Evolutionary conservation across 2,329 filamentous ascomycete species (phyloP).

Genomic region (Penicillium thymicola): DNA sequence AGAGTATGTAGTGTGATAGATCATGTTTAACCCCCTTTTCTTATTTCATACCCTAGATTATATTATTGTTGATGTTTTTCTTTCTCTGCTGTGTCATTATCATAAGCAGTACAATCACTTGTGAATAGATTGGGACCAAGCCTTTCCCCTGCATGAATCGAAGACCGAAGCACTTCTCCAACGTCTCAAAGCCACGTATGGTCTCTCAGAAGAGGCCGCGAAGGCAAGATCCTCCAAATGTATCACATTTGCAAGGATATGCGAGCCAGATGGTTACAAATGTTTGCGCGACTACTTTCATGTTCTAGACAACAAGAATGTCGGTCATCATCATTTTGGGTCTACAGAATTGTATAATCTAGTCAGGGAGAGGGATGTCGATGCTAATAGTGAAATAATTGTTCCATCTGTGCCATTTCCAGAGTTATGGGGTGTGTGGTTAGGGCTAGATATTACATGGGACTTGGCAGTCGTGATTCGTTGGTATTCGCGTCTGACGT

Average conservation of each 20-base stretch:
- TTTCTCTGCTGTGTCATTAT: neutral
- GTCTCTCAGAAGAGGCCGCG: neutral
- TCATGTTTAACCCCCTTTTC: neutral
- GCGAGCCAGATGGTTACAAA: neutral
- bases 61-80: neutral
- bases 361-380: neutral
- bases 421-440: neutral
- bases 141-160: neutral
- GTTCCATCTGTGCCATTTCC: neutral
- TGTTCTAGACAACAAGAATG: neutral
- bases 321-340: neutral
- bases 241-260: neutral
- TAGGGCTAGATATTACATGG: neutral
- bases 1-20: neutral
- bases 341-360: no score
- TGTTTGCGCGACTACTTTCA: neutral
- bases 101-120: neutral
- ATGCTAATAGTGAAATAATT: neutral
- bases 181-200: neutral
- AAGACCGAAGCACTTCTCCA: neutral
- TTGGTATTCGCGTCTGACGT: no score
- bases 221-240: neutral
- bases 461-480: neutral
- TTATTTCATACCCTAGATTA: neutral
- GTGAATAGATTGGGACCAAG: neutral